A percentile compares a stretch with the other conserved stretches of the same genome.
Evolutionary conservation across 2,329 filamentous ascomycete species (phyloP).

Genomic region (Alternaria sp.): DNA sequence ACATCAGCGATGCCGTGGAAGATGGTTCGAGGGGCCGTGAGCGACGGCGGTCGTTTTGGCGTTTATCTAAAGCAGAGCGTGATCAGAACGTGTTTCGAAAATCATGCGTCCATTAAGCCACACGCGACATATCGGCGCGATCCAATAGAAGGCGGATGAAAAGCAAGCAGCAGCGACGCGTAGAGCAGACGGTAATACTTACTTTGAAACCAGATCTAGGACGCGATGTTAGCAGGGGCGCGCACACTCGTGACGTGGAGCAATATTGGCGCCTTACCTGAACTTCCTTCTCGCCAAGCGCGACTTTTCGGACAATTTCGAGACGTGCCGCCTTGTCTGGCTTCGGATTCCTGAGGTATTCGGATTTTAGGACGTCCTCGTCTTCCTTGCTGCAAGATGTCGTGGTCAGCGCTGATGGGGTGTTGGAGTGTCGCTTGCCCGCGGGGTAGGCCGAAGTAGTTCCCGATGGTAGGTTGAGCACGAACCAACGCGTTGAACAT

Average conservation of each 20-base stretch:
- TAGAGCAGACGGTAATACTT: conserved; percentile 8
- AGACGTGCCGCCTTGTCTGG: conserved; percentile 89
- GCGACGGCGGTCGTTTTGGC: conserved; percentile 91
- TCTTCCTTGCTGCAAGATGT: conserved; percentile 67
- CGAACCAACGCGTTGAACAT: conserved; percentile 44
- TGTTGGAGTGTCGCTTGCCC: conserved; percentile 31
- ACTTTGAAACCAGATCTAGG: conserved; percentile 91
- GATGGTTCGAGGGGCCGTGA: conserved; percentile 73
- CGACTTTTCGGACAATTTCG: conserved; percentile 84
- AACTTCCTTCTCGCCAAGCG: conserved; percentile 93
- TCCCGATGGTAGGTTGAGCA: conserved; percentile 31
- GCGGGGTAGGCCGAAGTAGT: conserved; percentile 30
- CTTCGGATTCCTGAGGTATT: conserved; percentile 85
- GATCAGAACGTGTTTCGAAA: conserved; percentile 19
- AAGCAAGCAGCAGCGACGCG: conserved; percentile 5
- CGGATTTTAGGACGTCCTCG: conserved; percentile 85
- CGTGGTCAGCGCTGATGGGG: conserved; percentile 40
- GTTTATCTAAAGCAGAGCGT: conserved; percentile 56
- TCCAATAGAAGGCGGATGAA: neutral
- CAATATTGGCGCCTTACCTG: conserved; percentile 70
- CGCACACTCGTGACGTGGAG: conserved; percentile 40
- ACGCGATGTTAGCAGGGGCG: conserved; percentile 40
- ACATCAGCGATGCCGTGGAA: conserved; percentile 47
- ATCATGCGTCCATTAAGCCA: neutral
- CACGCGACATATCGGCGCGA: neutral